Percentiles rank a stretch among this genome's conserved stretches.
phyloP scores from a whole-genome alignment of 2,329 filamentous ascomycete species.

The Colletotrichum camelliae region DNA sequence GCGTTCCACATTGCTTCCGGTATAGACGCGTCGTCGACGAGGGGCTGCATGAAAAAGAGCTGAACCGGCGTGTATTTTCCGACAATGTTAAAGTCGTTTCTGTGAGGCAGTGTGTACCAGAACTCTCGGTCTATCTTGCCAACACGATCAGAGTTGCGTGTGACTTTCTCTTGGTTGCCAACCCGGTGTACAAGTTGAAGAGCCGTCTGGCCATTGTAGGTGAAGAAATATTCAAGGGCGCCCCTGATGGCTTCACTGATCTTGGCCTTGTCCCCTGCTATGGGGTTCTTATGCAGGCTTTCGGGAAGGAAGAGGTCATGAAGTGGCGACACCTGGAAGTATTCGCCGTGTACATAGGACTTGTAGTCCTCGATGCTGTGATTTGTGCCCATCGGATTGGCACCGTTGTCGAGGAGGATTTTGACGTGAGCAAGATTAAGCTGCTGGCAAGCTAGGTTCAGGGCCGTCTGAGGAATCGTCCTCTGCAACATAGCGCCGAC shows the following conservation, averaged over 20 bases:
- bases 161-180: not conserved
- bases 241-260: not conserved
- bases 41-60: slow-evolving; percentile 4
- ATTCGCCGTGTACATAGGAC: not conserved
- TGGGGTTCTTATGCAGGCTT: not conserved
- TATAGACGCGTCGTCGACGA: not conserved
- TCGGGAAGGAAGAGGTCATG: slow-evolving; percentile 6
- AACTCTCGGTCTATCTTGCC: not conserved
- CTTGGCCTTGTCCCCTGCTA: not conserved
- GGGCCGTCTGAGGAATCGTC: not conserved
- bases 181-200: not conserved
- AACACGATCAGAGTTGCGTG: not conserved
- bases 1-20: not conserved
- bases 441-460: slow-evolving; percentile 1
- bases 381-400: not conserved
- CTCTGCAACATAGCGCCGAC: not conserved
- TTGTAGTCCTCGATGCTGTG: not conserved
- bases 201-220: not conserved
- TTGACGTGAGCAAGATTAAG: not conserved
- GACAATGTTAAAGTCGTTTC: not conserved
- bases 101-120: not conserved
- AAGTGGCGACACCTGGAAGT: not conserved
- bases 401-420: not conserved
- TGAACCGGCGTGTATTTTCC: not conserved
- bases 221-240: not conserved